Percentiles rank a stretch among this genome's conserved stretches.
phyloP scores from a whole-genome alignment of 176 grass and related monocot species.

The Carex littledalei region DNA sequence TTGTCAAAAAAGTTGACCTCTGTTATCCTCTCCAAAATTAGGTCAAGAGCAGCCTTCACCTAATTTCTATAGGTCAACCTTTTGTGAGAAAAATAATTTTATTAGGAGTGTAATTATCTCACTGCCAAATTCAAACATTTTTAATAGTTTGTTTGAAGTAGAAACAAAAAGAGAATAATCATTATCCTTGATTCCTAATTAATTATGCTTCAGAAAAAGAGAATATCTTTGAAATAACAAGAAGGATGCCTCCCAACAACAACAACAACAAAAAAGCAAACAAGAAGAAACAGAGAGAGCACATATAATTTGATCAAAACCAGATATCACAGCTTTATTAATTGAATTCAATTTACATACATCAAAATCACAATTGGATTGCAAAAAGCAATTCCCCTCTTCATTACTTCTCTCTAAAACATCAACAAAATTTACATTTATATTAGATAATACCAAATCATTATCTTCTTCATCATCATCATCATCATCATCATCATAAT shows the following conservation, averaged over 20 bases:
- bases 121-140: not conserved
- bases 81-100: not conserved
- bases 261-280: no score
- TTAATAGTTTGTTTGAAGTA: no score
- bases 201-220: not conserved
- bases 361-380: conserved; percentile 3
- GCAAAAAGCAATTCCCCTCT: not conserved
- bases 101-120: not conserved
- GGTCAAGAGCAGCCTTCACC: not conserved
- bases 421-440: not conserved
- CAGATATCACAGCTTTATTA: conserved; percentile 6
- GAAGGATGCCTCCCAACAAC: no score
- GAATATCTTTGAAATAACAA: no score
- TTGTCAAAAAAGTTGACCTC: conserved; percentile 3
- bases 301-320: not conserved
- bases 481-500: not conserved
- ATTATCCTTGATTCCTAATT: not conserved
- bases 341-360: conserved; percentile 14
- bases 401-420: conserved; percentile 1
- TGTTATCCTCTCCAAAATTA: not conserved
- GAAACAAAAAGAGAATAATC: not conserved
- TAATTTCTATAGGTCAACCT: not conserved
- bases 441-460: not conserved
- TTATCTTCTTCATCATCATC: no score
- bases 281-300: not conserved